phyloP scores from a whole-genome alignment of 2,329 filamentous ascomycete species.

The Fusarium anguioides region DNA sequence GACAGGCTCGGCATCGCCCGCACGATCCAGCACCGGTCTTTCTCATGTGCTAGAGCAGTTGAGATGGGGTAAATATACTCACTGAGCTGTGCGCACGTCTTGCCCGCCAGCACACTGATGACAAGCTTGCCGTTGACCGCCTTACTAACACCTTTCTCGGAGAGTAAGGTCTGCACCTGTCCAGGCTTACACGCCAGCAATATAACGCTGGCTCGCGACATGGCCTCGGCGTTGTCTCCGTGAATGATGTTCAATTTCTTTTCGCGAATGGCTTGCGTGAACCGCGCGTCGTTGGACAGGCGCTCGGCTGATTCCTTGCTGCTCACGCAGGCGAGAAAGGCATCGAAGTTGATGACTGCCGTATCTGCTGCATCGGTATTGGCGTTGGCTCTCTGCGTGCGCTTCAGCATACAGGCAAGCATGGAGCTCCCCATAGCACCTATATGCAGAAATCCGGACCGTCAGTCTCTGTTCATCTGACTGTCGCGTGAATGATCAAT shows the following conservation, averaged over 20 bases:
- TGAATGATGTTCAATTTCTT: neutral
- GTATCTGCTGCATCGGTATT: slow-evolving; percentile 5
- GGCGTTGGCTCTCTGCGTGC: slow-evolving; percentile 1
- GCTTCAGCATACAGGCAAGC: slow-evolving; percentile 6
- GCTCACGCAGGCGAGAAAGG: neutral
- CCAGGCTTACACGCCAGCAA: slow-evolving; percentile 9
- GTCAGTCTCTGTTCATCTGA: slow-evolving; percentile 1
- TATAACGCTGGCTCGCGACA: slow-evolving; percentile 13
- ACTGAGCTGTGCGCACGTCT: slow-evolving; percentile 9
- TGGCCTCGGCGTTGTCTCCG: slow-evolving; percentile 4
- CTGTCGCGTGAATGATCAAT: neutral
- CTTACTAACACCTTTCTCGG: slow-evolving; percentile 5
- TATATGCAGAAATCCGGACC: slow-evolving; percentile 2
- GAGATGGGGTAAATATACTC: neutral
- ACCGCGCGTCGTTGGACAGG: slow-evolving; percentile 1
- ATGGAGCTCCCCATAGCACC: slow-evolving; percentile 6
- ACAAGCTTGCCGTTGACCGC: slow-evolving; percentile 9
- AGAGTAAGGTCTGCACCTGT: slow-evolving; percentile 7
- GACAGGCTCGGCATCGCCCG: slow-evolving; percentile 13
- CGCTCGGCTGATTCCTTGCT: neutral
- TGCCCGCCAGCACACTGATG: slow-evolving; percentile 14
- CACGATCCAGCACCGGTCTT: slow-evolving; percentile 6
- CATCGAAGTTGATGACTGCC: slow-evolving; percentile 3
- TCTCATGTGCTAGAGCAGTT: neutral
- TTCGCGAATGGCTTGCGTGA: slow-evolving; percentile 4